phyloP scores from a whole-genome alignment of 768 basidiomycete species.

The Lyophyllum decastes region DNA sequence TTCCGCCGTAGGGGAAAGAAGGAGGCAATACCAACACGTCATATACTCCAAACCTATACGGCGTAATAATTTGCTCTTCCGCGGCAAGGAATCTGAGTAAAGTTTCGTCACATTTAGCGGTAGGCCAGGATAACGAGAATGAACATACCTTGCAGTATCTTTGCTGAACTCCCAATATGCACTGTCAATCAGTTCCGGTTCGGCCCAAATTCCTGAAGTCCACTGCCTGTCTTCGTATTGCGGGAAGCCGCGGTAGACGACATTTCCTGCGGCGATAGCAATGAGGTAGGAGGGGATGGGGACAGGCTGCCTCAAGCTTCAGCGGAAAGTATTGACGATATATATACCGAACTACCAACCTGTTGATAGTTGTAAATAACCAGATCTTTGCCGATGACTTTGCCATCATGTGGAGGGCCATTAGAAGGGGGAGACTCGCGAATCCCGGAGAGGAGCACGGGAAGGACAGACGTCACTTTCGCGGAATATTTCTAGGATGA shows the following conservation, averaged over 20 bases:
- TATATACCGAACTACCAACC: constrained; percentile 38
- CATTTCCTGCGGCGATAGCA: constrained; percentile 86
- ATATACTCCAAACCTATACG: constrained; percentile 86
- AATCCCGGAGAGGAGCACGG: constrained; percentile 84
- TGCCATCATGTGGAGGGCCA: constrained; percentile 72
- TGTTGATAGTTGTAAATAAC: constrained; percentile 81
- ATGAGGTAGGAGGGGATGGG: constrained; percentile 92
- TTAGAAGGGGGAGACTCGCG: constrained; percentile 74
- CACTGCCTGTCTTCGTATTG: constrained; percentile 65
- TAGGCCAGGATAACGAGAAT: background rate
- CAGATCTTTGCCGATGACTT: constrained; percentile 68
- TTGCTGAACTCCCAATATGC: constrained; percentile 88
- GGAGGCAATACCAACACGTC: constrained; percentile 89
- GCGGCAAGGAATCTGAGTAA: constrained; percentile 65
- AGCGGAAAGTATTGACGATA: background rate
- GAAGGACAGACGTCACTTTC: constrained; percentile 72
- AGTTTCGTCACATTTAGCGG: background rate
- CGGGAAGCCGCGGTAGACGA: constrained; percentile 71
- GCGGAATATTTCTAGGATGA: constrained; percentile 77
- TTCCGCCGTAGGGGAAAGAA: constrained; percentile 91
- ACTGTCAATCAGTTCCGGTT: constrained; percentile 77
- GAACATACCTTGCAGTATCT: constrained; percentile 72
- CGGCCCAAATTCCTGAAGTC: constrained; percentile 88
- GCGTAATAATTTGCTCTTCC: constrained; percentile 72
- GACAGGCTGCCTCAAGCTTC: constrained; percentile 52